Evolutionary conservation across 73 alveolate genomes (phyloP).

Genomic region (Effrenium voratum): DNA sequence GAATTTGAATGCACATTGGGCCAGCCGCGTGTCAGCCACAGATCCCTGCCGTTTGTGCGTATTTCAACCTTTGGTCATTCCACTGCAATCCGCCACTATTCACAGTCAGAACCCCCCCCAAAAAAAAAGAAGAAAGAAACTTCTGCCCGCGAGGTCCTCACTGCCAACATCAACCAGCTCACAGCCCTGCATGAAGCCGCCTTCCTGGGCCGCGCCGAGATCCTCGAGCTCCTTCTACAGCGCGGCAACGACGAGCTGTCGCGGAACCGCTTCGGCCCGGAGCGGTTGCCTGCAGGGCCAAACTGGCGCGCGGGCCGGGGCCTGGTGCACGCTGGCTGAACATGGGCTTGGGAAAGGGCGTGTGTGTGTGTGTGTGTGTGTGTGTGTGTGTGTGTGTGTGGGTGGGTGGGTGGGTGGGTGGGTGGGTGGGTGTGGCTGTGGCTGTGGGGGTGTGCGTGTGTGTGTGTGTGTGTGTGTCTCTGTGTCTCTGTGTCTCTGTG

Average conservation of each 20-base stretch:
- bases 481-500: too few species aligned
- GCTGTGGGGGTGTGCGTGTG: too few species aligned
- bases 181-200: slow-evolving; percentile 40
- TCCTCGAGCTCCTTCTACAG: slow-evolving; percentile 27
- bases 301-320: slow-evolving; percentile 84
- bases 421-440: too few species aligned
- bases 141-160: not conserved
- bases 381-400: too few species aligned
- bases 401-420: too few species aligned
- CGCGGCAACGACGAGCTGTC: not conserved
- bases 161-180: slow-evolving; percentile 12
- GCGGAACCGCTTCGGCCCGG: slow-evolving; percentile 60
- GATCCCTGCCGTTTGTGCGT: slow-evolving; percentile 14
- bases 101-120: not conserved
- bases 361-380: too few species aligned
- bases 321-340: slow-evolving; percentile 8
- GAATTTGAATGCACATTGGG: not conserved
- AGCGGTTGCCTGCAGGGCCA: slow-evolving; percentile 82
- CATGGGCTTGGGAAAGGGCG: too few species aligned
- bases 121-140: too few species aligned
- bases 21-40: not conserved
- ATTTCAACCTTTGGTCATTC: not conserved
- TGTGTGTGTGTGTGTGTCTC: too few species aligned
- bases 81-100: not conserved
- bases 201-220: slow-evolving; percentile 48